Percentiles rank a stretch among this genome's conserved stretches.
Conservation (phyloP, 2,329 filamentous ascomycete genomes). For the Polychaeton citri region DNA sequence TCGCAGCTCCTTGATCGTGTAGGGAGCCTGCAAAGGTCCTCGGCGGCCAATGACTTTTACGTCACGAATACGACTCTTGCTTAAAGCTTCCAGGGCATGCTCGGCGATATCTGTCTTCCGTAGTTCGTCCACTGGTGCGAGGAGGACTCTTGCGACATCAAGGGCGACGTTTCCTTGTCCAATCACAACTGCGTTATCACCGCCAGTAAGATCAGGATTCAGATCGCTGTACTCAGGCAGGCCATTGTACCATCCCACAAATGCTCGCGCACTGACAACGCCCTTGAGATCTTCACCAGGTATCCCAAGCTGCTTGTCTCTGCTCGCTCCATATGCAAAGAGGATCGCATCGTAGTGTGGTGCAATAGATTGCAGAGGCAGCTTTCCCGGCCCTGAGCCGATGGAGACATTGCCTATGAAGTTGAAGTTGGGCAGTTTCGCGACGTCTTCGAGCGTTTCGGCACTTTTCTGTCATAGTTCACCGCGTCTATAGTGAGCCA, state of each 20-base stretch:
- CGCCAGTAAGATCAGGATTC: slow-evolving; percentile 57
- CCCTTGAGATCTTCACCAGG: slow-evolving; percentile 66
- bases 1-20: slow-evolving; percentile 87
- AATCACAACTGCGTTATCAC: slow-evolving; percentile 75
- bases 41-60: slow-evolving; percentile 82
- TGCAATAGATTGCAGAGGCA: slow-evolving; percentile 56
- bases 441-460: slow-evolving; percentile 84
- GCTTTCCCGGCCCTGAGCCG: slow-evolving; percentile 37
- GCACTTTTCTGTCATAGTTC: slow-evolving; percentile 62
- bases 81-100: slow-evolving; percentile 61
- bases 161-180: slow-evolving; percentile 95
- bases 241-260: slow-evolving; percentile 98
- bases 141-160: slow-evolving; percentile 78
- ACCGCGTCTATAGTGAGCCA: slow-evolving; percentile 4
- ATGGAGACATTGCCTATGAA: slow-evolving; percentile 85
- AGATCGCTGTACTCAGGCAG: slow-evolving; percentile 67
- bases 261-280: slow-evolving; percentile 77
- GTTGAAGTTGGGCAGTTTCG: slow-evolving; percentile 65
- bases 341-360: slow-evolving; percentile 84
- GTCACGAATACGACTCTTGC: slow-evolving; percentile 58
- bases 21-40: slow-evolving; percentile 72
- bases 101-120: slow-evolving; percentile 80
- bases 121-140: slow-evolving; percentile 61
- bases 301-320: slow-evolving; percentile 66
- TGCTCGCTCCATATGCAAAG: slow-evolving; percentile 82